Conservation (phyloP, 805 yeast species). For the Kodamaea nitidulidarum region DNA sequence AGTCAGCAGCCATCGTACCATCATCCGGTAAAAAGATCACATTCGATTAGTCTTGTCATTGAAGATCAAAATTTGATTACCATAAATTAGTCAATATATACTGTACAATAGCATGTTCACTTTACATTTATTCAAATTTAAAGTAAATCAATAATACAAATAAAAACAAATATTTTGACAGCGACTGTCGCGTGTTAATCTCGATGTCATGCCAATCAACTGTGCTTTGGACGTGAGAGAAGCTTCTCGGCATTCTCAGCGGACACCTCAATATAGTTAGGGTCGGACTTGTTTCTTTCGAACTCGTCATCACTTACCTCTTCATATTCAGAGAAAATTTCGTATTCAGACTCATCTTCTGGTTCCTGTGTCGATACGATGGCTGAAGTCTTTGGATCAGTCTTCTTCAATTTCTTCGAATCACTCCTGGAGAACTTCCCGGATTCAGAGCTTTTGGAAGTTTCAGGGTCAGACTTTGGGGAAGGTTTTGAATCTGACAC, state of each 20-base stretch:
- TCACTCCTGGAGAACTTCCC: constrained; percentile 6
- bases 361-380: not conserved
- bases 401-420: constrained; percentile 6
- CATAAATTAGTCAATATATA: not conserved
- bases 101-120: constrained; percentile 1
- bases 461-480: not conserved
- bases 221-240: constrained; percentile 7
- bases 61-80: not conserved
- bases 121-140: not conserved
- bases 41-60: constrained; percentile 45
- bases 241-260: constrained; percentile 15
- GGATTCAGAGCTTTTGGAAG: constrained; percentile 3
- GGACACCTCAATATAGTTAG: constrained; percentile 43
- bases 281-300: constrained; percentile 42
- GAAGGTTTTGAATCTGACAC: not conserved
- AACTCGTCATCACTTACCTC: constrained; percentile 48
- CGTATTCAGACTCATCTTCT: constrained; percentile 13
- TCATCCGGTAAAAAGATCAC: constrained; percentile 85
- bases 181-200: not conserved
- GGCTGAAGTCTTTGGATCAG: constrained; percentile 4
- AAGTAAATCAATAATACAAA: constrained; percentile 1
- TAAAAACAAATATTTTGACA: constrained; percentile 2
- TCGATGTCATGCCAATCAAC: not conserved
- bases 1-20: constrained; percentile 80
- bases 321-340: constrained; percentile 33